Base-by-base conservation (phyloP, 1,139 yeast species). In the Pichia sp. region DNA sequence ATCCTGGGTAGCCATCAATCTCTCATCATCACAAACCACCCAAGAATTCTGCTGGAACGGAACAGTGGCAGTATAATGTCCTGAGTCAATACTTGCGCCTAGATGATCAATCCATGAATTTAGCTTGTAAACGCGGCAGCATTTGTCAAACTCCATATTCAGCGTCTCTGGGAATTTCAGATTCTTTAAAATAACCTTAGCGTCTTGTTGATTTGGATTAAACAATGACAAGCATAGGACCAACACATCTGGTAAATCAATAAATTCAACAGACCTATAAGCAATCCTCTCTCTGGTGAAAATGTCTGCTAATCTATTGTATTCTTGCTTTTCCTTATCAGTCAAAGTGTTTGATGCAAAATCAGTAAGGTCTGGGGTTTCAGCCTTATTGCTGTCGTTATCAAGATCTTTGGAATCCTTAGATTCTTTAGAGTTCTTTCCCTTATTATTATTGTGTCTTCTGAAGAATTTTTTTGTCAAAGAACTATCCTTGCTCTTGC, bases 31-130 rank as follows among this genome's bases (percentile, higher is more conserved):
- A 67, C 85, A 88, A 58, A 81, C 79, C 58, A 88, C 81, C 96
- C 96, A 89, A 17, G 79, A 81, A 51, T 78, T 74, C 49, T 74
- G 74, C 6, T 46, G 51, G 16, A 76, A 68, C 63, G 83, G 75
- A 2, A 90, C 95, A 65, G 83, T 87, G 0, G 96, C 78, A 0
- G 98, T 93, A 69, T 93, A 93, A 71, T 93, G 99, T 0, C 99
- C 98, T 2, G 96, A 90, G 49, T 86, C 81, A 50, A 92, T 74
- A 5, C 81, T 74, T 33, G 75, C 73, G 2, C 99, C 98, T 60
- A 76, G 80, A 70, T 93, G 99, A 63, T 89, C 87, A n/a, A 92
- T 93, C 36, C 92, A 96, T 0, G 87, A 96, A 63, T 84, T 88
- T 41, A 93, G 72, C 61, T 81, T 82, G 69, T 92, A 93, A 40